Base-by-base conservation (phyloP, 1,284 basidiomycete genomes). In the Phlebopus sp. region DNA sequence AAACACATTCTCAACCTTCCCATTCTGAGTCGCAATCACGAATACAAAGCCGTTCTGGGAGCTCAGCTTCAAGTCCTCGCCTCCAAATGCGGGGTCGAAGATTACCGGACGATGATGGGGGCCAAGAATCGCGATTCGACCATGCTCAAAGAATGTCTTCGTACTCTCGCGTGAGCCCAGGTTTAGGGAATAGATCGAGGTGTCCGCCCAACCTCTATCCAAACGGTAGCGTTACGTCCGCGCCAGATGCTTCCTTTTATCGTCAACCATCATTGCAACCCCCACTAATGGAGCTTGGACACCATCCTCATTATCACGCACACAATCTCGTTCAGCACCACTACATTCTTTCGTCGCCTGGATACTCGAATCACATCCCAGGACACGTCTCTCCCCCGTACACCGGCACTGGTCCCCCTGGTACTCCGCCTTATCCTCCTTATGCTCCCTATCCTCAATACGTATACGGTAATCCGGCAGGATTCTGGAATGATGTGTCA, bases 61-160 rank as follows among this genome's bases (percentile, higher is more conserved):
- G 74, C 55, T 64, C 68, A 34, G 64, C 69, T 0, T 75, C 74
- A 5, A 75, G 74, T 46, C 75, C 73, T 23, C 67, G 60, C 32
- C 43, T 68, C 13, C 62, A 68, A 50, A 44, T 66, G 45, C 70
- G 69, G 51, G 66, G 61, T 17, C 65, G 60, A 40, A 45, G 59
- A 34, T 47, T 68, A 40, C 60, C 54, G 9, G 51, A 51, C 8
- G 64, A 64, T 50, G 60, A 62, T 18, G 49, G 47, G 44, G 49
- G 23, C 1, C 38, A 45, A 38, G 60, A 65, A 49, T 44, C 59
- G 35, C 55, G 59, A 62, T 62, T 60, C 55, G n/a, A 17, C 39
- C 51, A 39, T 17, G 10, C 27, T 29, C 46, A 41, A 27, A 42
- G 40, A 42, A 51, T 48, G 52, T 52, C 54, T n/a, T 50, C 57